Evolutionary conservation across 2,329 filamentous ascomycete species (phyloP), one percentile per base, ranked within the genome.

Genomic region (Pyrenophora graminea): DNA sequence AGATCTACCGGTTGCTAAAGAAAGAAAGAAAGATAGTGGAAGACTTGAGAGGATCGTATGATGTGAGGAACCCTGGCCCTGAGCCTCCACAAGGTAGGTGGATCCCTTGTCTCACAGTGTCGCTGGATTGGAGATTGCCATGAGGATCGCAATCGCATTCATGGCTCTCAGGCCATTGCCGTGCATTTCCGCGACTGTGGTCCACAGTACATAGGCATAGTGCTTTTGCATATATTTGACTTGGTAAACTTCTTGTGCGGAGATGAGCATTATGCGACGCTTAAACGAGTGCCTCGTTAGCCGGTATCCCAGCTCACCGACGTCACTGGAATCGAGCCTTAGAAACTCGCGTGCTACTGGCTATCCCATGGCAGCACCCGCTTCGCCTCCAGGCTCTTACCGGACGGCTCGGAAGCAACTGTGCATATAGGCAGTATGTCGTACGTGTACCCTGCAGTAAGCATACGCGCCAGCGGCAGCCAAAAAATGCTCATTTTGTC

Each of bases 241-340:
- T 44, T 63, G 56, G 42, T 42, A 39, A 53, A 19, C 43, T 32
- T 53, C 51, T 23, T 43, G 25, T 44, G 30, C 56, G 65, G 63
- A 66, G 51, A 70, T 66, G 63, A 68, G 49, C 36, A 52, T 47
- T 58, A 67, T 69, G 64, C 64, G 25, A 49, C 27, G 23, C 25
- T 57, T 51, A 47, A 54, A 56, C 56, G 42, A 53, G 36, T 36
- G 36, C 55, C 46, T 48, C 51, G 42, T 52, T 53, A 51, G 40
- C 39, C 43, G 44, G 31, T 30, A 54, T 34, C 52, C 49, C 41
- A 57, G 56, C 30, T 37, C 13, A 38, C 51, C 58, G 61, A 69
- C 66, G 67, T 69, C 64, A 69, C 56, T 37, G 39, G 36, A 47
- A 39, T 40, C 13, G 31, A 51, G 37, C 17, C 47, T 48, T 48